Base-by-base conservation (phyloP, 75 land plant genomes). In the Sequoia sempervirens region DNA sequence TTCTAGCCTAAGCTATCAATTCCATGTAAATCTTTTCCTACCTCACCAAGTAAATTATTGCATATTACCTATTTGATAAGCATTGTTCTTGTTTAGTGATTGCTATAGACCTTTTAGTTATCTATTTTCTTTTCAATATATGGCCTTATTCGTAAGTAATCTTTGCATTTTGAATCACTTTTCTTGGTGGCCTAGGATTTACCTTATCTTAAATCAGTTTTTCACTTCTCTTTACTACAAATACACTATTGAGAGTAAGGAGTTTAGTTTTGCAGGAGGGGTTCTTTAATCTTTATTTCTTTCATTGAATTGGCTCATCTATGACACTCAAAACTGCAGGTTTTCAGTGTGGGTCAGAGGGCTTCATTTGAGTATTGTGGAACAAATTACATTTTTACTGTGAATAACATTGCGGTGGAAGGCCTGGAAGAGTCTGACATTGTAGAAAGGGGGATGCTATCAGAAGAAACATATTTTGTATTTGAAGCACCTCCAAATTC, bases 351-450 rank as follows among this genome's bases (percentile, higher is more conserved):
- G 37, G 95, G 96, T 32, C 99, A 97, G 82, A 93, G 83, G 76
- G 96, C 88, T 32, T 47, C 92, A 66, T 92, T 97, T 86, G 98
- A 96, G 84, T 97, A 91, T 85, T 83, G 84, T 88, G 99, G 99
- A 36, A 92, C 87, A 83, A 88, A 88, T 72, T 97, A 92, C 82
- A 85, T 89, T 14, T 97, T 93, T 79, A 94, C 91, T 50, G 98
- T 97, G 41, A 94, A 86, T 84, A 90, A 91, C 68, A 92, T 93
- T 80, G 82, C 84, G 13, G 87, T 96, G 34, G 99, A 95, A 72
- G 95, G 92, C 11, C 90, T 88, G 50, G 88, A 85, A 14, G 90
- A 86, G 46, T 82, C 88, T 34, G 87, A 87, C 53, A 68, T 40
- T 47, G 52, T 85, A 68, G 89, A 90, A 37, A 87, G 93, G 84